Base-by-base conservation (phyloP, 305 asterid genomes). In the Solanum aculeatissimum region DNA sequence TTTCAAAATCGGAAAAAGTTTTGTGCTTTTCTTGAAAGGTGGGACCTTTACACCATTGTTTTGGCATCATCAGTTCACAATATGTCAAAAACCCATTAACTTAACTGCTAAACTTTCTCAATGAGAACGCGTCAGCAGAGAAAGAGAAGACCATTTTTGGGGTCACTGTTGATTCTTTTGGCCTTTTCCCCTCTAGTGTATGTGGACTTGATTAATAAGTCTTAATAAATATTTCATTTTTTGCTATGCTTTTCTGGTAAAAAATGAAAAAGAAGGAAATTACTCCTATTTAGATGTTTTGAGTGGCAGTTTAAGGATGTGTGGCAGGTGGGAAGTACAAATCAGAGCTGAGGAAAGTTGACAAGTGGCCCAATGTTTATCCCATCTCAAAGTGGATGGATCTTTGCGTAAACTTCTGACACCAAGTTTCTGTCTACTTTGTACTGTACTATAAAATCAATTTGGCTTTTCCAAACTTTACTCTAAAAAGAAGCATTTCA, bases 41-140 rank as follows among this genome's bases (percentile, higher is more conserved):
- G 92, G 89, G 91, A 86, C 90, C 90, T 75, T 86, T 87, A 27
- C 21, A 62, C 88, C 87, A 86, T 71, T 85, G 55, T 82, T 86
- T 83, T 88, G 78, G 87, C 85, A 80, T 89, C 90, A 84, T 71
- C 66, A 85, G 87, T 90, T 87, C 92, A 84, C 92, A 80, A 88
- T 71, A 86, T 87, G 92, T 91, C 89, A 89, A 89, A 87, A 84
- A 38, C 78, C 91, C 89, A 86, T 29, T 51, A 77, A 74, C 23
- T 47, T 54, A 80, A 87, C 88, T 75, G 83, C 57, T 83, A 86
- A 65, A 85, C 87, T 85, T 87, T 86, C 85, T 84, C 86, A 77
- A 86, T 74, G 86, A 83, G 85, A 84, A 86, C 81, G 84, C 82
- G 87, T 65, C 89, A 66, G 69, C 84, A 88, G 42, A 51, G 32